Base-by-base conservation (phyloP, 805 yeast species). In the Metschnikowia anglica region DNA sequence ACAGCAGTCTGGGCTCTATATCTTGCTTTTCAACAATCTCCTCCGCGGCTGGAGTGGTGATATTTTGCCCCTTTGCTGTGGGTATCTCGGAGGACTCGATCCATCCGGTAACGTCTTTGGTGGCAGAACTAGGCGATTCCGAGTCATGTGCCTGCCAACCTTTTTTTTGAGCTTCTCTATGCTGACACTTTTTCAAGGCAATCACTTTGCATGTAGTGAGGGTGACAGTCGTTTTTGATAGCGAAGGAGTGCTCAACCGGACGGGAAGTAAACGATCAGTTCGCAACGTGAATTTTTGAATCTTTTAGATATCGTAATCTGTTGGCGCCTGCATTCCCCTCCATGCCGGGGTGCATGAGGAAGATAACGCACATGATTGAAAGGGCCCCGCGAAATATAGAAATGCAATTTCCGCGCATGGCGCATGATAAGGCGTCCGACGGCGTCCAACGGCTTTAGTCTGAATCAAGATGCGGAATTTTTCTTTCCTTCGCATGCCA, bases 131-230 rank as follows among this genome's bases (percentile, higher is more conserved):
- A 2, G 74, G 72, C 11, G 67, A 56, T 26, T 62, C 44, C 12
- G 57, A 46, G 8, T 54, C 56, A 8, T 71, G 65, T 20, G 68
- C 54, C 16, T 63, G 52, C 83, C 83, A 78, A 47, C 74, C 72
- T 8, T 53, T 46, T 13, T 72, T 65, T 35, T 66, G 62, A 5
- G 65, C 54, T 37, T 75, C 66, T 55, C 80, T 66, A 26, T 56
- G 62, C 19, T 62, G 62, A 29, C 60, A 55, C 53, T 76, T 76
- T 41, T 61, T 58, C 17, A 61, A 63, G 4, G 76, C 76, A 35
- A 70, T 72, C 20, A 61, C 67, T 44, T 60, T 55, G 55, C 70
- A 74, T 1, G 36, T 46, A 1, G 36, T 34, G 23, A 36, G 35
- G 2, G 38, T 2, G 6, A 32, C 21, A 3, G 47, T 30, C 39